These are phyloP conservation scores for Xylaria flabelliformis DNA, from an alignment of 495 filamentous ascomycete species.

Conservation along the genomic window DNA sequence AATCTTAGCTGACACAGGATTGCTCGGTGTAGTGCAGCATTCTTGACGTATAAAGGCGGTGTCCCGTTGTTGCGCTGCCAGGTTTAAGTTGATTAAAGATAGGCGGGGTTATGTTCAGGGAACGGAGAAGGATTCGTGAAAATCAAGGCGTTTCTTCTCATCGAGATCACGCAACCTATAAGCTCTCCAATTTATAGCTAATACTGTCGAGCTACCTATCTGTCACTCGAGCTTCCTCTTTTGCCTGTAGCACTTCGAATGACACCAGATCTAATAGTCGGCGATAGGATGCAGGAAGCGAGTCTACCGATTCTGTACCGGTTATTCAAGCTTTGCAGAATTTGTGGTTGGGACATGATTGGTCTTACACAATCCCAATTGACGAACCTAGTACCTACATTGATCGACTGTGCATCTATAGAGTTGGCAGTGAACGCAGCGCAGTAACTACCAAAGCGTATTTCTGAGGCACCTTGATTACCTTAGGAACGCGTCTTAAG, in stretches of 20 bases:
- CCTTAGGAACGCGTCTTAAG: not conserved
- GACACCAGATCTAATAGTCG: not conserved
- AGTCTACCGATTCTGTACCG: conserved; percentile 1
- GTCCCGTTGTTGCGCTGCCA: not conserved
- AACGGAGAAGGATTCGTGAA: not conserved
- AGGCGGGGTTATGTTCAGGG: not conserved
- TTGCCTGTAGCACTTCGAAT: not conserved
- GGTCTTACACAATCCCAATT: conserved; percentile 5
- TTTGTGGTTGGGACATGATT: conserved; percentile 8
- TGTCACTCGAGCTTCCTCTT: conserved; percentile 9
- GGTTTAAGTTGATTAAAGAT: conserved; percentile 13
- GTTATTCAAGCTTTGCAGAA: conserved; percentile 12
- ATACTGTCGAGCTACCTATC: not conserved
- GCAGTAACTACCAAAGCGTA: not conserved
- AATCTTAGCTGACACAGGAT: not conserved
- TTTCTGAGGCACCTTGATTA: not conserved
- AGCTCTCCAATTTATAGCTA: not conserved
- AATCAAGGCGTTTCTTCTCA: conserved; percentile 10
- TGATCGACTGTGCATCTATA: conserved; percentile 22
- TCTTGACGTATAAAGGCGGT: conserved; percentile 10
- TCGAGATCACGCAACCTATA: conserved; percentile 20
- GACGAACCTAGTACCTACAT: conserved; percentile 4
- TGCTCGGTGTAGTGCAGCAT: conserved; percentile 14
- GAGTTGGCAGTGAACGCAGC: not conserved
- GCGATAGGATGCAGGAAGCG: not conserved